Evolutionary conservation across 148 eudicot genomes (phyloP).

Genomic region (Fagopyrum esculentum): DNA sequence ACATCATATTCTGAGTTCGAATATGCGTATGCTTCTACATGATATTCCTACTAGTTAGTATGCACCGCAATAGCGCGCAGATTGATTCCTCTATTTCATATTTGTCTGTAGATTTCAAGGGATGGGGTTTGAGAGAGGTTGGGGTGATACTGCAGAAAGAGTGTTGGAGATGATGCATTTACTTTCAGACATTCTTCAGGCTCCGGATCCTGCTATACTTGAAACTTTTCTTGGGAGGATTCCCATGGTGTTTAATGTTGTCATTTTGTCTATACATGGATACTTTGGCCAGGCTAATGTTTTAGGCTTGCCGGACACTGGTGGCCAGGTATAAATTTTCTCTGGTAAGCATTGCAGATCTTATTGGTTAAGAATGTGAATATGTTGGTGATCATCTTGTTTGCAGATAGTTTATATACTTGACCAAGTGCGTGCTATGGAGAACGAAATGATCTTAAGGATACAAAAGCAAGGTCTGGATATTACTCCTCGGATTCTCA

Average conservation of each 20-base stretch:
- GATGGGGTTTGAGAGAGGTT: conserved; percentile 94
- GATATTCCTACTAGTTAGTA: not conserved
- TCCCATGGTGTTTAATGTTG: conserved; percentile 96
- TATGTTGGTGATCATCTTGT: not conserved
- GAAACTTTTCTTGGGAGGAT: conserved; percentile 91
- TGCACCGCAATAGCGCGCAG: not conserved
- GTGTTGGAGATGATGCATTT: conserved; percentile 87
- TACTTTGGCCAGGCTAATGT: conserved; percentile 99
- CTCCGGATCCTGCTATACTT: conserved; percentile 82
- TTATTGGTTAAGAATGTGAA: too few relatives aligned
- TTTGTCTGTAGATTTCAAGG: conserved; percentile 58
- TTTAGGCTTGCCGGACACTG: conserved; percentile 95
- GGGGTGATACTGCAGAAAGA: conserved; percentile 79
- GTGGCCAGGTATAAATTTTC: conserved; percentile 70
- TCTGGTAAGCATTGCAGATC: too few relatives aligned
- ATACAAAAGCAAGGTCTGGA: conserved; percentile 76
- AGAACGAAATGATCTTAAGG: conserved; percentile 69
- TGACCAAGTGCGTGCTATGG: conserved; percentile 96
- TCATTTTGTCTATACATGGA: conserved; percentile 80
- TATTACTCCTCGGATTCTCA: conserved; percentile 70
- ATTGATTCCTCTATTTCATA: not conserved
- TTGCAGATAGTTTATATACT: conserved; percentile 85
- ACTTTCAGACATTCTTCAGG: conserved; percentile 91
- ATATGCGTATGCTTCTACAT: conserved; percentile 40
- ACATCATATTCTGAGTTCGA: conserved; percentile 74